phyloP scores from a whole-genome alignment of 148 eudicot species.

The Linanthus parryae region DNA sequence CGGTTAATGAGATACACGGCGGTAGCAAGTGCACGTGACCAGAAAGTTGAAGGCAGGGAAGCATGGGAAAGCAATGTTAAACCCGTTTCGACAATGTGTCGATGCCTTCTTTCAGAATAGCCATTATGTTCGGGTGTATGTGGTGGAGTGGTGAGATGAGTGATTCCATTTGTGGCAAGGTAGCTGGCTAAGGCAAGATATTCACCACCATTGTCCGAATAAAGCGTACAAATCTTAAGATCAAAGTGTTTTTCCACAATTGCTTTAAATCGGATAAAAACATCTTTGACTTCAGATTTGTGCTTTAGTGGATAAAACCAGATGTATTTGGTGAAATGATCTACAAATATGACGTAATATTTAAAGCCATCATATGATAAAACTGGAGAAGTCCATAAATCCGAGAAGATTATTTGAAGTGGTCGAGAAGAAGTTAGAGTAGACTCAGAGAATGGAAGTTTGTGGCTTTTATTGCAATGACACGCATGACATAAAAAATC shows the following conservation, averaged over 20 bases:
- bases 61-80: too few relatives aligned
- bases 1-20: slow-evolving; percentile 1
- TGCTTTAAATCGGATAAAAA: slow-evolving; percentile 3
- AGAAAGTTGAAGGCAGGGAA: neutral
- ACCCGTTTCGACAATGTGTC: neutral
- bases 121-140: slow-evolving; percentile 2
- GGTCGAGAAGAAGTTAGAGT: neutral
- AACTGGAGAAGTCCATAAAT: slow-evolving; percentile 2
- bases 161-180: neutral
- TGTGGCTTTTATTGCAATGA: too few relatives aligned
- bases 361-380: too few relatives aligned
- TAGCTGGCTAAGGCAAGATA: too few relatives aligned
- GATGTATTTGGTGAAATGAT: too few relatives aligned
- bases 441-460: neutral
- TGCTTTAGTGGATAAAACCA: slow-evolving; percentile 1
- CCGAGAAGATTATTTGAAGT: neutral
- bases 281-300: slow-evolving; percentile 1
- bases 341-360: too few relatives aligned
- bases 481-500: too few relatives aligned
- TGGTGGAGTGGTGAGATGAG: slow-evolving; percentile 3
- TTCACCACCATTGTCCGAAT: too few relatives aligned
- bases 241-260: neutral
- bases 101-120: neutral
- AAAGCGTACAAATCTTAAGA: neutral
- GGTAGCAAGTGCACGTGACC: neutral